These are phyloP conservation scores for Lachancea kluyveri DNA, from an alignment of 805 yeast genomes.

Conservation along the genomic window DNA sequence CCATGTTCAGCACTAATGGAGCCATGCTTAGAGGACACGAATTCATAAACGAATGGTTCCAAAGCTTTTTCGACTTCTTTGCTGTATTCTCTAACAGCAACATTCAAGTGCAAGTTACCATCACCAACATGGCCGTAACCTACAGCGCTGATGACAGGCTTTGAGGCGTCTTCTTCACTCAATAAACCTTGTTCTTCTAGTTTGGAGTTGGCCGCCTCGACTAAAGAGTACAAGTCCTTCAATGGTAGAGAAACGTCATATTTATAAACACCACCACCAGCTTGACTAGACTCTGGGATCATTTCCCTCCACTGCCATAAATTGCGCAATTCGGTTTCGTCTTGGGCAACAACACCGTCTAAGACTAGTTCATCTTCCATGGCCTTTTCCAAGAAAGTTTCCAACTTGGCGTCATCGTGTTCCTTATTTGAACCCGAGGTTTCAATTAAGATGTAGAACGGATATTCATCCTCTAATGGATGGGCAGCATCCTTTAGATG, in stretches of 20 bases:
- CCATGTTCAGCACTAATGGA: slow-evolving; percentile 98
- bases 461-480: slow-evolving; percentile 79
- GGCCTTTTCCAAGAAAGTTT: slow-evolving; percentile 70
- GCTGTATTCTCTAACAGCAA: slow-evolving; percentile 78
- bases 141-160: slow-evolving; percentile 80
- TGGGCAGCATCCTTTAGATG: slow-evolving; percentile 52
- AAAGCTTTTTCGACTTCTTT: slow-evolving; percentile 71
- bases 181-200: slow-evolving; percentile 51
- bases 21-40: slow-evolving; percentile 65
- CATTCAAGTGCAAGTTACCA: slow-evolving; percentile 92
- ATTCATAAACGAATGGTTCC: slow-evolving; percentile 95
- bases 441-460: slow-evolving; percentile 88
- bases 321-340: slow-evolving; percentile 74
- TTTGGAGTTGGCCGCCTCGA: slow-evolving; percentile 65
- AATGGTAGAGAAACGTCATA: slow-evolving; percentile 93
- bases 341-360: slow-evolving; percentile 97
- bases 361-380: slow-evolving; percentile 79
- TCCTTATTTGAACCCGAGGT: slow-evolving; percentile 88
- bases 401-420: slow-evolving; percentile 89
- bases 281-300: slow-evolving; percentile 81
- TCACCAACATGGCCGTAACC: slow-evolving; percentile 99
- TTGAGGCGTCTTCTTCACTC: slow-evolving; percentile 49
- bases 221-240: slow-evolving; percentile 71
- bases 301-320: slow-evolving; percentile 97
- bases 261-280: slow-evolving; percentile 91